These are phyloP conservation scores for Ascochyta koolunga DNA, from an alignment of 2,329 filamentous ascomycete genomes.

Conservation along the genomic window DNA sequence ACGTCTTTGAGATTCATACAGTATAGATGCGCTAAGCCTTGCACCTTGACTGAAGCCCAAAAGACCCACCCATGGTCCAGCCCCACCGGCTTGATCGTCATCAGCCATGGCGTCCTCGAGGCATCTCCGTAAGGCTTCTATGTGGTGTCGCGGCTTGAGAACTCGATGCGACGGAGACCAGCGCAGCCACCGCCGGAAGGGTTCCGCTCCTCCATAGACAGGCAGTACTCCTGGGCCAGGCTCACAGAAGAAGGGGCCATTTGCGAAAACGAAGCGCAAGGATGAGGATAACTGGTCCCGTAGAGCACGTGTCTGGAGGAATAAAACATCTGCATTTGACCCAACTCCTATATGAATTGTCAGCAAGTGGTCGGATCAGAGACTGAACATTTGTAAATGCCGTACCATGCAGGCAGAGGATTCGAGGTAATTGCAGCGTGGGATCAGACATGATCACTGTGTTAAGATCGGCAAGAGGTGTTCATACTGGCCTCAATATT, in stretches of 20 bases:
- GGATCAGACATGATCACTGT: not conserved
- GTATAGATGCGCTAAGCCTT: not conserved
- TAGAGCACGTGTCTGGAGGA: not conserved
- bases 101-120: not conserved
- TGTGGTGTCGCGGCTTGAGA: conserved; percentile 50
- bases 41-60: not conserved
- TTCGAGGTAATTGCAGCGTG: not conserved
- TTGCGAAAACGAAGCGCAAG: not conserved
- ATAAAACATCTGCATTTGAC: not conserved
- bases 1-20: not conserved
- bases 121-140: not conserved
- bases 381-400: too few relatives aligned
- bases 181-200: conserved; percentile 66
- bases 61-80: not conserved
- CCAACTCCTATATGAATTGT: not conserved
- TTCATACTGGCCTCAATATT: too few relatives aligned
- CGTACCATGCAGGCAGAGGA: not conserved
- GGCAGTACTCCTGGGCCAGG: not conserved
- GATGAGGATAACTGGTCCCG: not conserved
- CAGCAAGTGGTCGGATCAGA: too few relatives aligned
- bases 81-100: not conserved
- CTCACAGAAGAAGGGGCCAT: not conserved
- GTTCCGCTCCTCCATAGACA: conserved; percentile 64
- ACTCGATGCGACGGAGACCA: conserved; percentile 63
- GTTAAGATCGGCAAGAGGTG: too few relatives aligned